Evolutionary conservation across 139 green algal species (phyloP).

Genomic region (Limnomonas spitsbergensis): DNA sequence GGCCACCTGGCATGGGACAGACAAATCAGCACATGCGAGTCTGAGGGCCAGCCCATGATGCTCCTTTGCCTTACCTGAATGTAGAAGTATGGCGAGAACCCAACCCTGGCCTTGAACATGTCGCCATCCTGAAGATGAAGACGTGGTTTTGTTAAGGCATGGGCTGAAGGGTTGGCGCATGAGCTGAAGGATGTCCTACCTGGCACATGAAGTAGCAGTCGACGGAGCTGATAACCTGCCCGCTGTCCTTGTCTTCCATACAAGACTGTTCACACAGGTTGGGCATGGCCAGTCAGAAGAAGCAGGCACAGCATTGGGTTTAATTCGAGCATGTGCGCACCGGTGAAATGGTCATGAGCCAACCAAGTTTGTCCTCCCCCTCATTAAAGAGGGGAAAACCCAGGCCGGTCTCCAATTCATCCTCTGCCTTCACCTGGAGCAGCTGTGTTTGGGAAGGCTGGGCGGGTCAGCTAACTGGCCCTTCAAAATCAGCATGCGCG

Average conservation of each 20-base stretch:
- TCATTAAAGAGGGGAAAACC: conserved; percentile 75
- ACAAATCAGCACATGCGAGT: too few species aligned
- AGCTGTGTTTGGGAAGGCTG: too few species aligned
- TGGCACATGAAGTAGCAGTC: conserved; percentile 95
- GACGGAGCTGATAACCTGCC: conserved; percentile 65
- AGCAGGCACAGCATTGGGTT: too few species aligned
- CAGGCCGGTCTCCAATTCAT: conserved; percentile 64
- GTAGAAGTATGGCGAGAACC: conserved; percentile 92
- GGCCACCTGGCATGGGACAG: background rate
- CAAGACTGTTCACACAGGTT: conserved; percentile 56
- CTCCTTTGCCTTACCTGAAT: conserved; percentile 74
- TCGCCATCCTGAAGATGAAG: conserved; percentile 68
- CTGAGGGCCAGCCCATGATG: too few species aligned
- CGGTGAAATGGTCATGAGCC: conserved; percentile 88
- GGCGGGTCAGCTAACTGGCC: too few species aligned
- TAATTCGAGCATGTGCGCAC: too few species aligned
- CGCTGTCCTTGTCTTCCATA: conserved; percentile 78
- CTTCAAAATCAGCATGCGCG: too few species aligned
- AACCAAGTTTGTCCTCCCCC: conserved; percentile 76
- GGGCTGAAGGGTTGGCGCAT: too few species aligned
- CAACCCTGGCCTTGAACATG: conserved; percentile 89
- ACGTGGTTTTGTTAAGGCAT: background rate
- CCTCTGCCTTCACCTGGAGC: conserved; percentile 49
- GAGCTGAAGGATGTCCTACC: too few species aligned
- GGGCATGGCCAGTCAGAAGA: background rate